Conservation (phyloP, 2,329 filamentous ascomycete species). For the Fusarium sp. region DNA sequence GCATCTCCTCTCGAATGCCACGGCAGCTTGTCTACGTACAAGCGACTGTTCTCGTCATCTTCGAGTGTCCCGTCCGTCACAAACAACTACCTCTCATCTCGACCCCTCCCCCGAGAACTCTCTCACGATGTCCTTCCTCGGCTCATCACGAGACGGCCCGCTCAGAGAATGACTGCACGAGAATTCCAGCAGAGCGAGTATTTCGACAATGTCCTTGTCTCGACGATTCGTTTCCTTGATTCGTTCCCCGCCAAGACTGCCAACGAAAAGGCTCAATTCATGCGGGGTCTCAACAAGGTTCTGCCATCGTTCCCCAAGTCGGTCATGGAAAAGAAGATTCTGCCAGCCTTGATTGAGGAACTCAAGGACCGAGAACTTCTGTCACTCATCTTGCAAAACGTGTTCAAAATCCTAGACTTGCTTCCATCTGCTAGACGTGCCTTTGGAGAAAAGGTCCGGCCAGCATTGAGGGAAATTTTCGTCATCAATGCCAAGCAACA, state of each 20-base stretch:
- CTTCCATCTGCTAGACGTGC: constrained; percentile 81
- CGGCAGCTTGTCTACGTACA: constrained; percentile 85
- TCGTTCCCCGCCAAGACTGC: constrained; percentile 91
- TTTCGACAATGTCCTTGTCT: constrained; percentile 97
- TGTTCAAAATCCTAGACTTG: constrained; percentile 88
- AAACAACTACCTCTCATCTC: constrained; percentile 88
- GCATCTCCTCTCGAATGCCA: constrained; percentile 86
- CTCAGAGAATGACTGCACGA: constrained; percentile 85
- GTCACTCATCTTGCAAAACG: constrained; percentile 86
- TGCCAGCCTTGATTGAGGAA: constrained; percentile 91
- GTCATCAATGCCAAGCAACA: constrained; percentile 70
- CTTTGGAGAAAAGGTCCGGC: constrained; percentile 89
- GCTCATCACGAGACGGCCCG: constrained; percentile 87
- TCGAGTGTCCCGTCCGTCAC: constrained; percentile 80
- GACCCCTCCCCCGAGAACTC: constrained; percentile 84
- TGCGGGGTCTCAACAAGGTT: constrained; percentile 88
- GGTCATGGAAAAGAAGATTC: constrained; percentile 93
- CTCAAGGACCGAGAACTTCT: constrained; percentile 92
- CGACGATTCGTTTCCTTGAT: constrained; percentile 95
- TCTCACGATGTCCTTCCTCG: constrained; percentile 81
- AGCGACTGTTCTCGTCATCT: constrained; percentile 82
- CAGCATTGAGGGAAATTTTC: constrained; percentile 86
- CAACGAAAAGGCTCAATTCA: constrained; percentile 90
- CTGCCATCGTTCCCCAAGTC: constrained; percentile 92
- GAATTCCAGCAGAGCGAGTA: constrained; percentile 97